Evolutionary conservation across 2,329 filamentous ascomycete species (phyloP).

Genomic region (Scopulariopsis brevicaulis): DNA sequence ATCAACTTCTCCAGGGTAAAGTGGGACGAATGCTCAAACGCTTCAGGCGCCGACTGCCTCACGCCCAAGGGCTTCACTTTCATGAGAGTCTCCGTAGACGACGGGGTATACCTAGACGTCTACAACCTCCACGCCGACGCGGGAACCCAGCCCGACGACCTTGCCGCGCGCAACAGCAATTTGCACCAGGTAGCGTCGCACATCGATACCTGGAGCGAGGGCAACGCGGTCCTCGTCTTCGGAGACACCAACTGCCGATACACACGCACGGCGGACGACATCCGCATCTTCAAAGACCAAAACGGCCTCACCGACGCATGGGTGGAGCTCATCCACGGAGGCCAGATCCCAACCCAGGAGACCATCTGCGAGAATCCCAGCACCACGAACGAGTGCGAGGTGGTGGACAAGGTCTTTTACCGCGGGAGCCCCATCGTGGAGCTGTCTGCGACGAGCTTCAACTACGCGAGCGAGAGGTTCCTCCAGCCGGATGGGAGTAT

Average conservation of each 20-base stretch:
- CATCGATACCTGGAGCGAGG: constrained; percentile 41
- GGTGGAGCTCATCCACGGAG: constrained; percentile 40
- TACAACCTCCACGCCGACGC: constrained; percentile 61
- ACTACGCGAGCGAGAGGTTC: constrained; percentile 45
- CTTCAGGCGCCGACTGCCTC: constrained; percentile 46
- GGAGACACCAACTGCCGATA: constrained; percentile 59
- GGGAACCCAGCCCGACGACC: constrained; percentile 40
- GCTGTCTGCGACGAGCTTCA: constrained; percentile 35
- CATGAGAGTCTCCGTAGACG: constrained; percentile 43
- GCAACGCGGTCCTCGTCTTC: constrained; percentile 51
- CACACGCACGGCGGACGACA: constrained; percentile 41
- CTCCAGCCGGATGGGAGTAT: constrained; percentile 42
- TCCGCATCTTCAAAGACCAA: constrained; percentile 34
- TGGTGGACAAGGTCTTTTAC: constrained; percentile 57
- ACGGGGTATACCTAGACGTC: constrained; percentile 45
- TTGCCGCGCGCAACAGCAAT: constrained; percentile 44
- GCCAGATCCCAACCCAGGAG: constrained; percentile 31
- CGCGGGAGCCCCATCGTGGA: constrained; percentile 33
- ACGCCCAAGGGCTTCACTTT: constrained; percentile 62
- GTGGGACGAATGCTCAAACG: constrained; percentile 47
- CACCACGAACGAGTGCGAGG: constrained; percentile 43
- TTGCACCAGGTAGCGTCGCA: constrained; percentile 46
- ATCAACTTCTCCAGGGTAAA: constrained; percentile 42
- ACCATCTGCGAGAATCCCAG: constrained; percentile 46
- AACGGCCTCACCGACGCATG: constrained; percentile 46